Evolutionary conservation across 345 rosid genomes (phyloP).

Genomic region (Bruguiera parviflora): DNA sequence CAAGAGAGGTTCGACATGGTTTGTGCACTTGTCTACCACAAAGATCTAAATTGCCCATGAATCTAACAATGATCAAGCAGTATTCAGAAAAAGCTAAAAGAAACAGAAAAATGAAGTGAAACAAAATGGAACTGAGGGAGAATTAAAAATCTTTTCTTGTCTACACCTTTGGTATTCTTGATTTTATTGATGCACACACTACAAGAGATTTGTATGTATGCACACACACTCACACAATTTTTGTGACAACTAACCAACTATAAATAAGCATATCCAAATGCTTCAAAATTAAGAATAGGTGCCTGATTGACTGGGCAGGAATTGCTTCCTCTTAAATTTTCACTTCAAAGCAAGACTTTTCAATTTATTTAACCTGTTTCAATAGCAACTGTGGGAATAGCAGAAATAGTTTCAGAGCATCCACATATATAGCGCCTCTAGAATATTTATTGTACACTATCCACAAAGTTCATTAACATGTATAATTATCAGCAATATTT

Average conservation of each 20-base stretch:
- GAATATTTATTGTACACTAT: too few species aligned
- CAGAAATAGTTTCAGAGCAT: too few species aligned
- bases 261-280: too few species aligned
- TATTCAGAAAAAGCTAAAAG: slow-evolving; percentile 1
- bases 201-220: too few species aligned
- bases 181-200: too few species aligned
- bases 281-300: too few species aligned
- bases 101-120: neutral
- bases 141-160: neutral
- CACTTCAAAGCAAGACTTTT: neutral
- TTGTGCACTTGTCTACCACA: slow-evolving; percentile 87
- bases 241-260: too few species aligned
- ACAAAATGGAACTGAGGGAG: neutral
- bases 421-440: too few species aligned
- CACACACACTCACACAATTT: too few species aligned
- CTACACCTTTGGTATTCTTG: neutral
- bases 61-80: slow-evolving; percentile 38
- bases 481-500: neutral
- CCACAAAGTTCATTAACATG: too few species aligned
- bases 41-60: slow-evolving; percentile 76
- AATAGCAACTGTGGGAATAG: neutral
- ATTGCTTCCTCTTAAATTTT: neutral
- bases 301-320: neutral
- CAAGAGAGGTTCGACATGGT: slow-evolving; percentile 90
- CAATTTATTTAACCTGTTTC: neutral